phyloP scores from a whole-genome alignment of 306 rosid species.

The Cotoneaster glaucophyllus region DNA sequence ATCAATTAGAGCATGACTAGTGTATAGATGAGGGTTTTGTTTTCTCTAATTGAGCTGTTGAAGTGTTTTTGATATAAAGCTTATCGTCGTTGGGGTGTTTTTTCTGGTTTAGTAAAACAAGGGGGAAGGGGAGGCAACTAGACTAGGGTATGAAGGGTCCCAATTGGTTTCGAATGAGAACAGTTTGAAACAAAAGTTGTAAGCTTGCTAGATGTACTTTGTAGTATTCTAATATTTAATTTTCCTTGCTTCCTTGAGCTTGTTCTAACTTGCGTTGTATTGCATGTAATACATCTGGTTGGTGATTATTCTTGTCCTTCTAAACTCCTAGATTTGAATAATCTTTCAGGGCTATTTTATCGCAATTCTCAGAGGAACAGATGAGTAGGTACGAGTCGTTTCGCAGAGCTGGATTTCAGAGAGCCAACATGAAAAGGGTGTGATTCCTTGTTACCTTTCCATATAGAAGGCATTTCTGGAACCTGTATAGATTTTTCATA shows the following conservation, averaged over 20 bases:
- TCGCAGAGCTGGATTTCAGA: slow-evolving; percentile 92
- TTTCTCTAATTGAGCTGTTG: background rate
- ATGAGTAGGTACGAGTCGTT: slow-evolving; percentile 95
- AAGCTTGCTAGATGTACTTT: background rate
- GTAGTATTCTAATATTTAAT: background rate
- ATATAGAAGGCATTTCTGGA: background rate
- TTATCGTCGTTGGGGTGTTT: background rate
- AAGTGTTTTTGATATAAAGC: too few relatives aligned
- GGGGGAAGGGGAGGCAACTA: background rate
- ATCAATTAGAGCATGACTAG: too few relatives aligned
- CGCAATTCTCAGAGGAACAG: slow-evolving; percentile 82
- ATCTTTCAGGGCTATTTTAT: slow-evolving; percentile 58
- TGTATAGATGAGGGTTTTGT: too few relatives aligned
- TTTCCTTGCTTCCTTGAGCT: background rate
- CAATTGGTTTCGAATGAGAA: background rate
- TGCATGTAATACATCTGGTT: background rate
- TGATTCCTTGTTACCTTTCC: background rate
- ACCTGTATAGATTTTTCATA: background rate
- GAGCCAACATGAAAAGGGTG: slow-evolving; percentile 88
- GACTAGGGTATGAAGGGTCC: background rate
- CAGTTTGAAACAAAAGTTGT: background rate
- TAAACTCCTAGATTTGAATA: background rate
- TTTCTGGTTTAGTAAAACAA: background rate
- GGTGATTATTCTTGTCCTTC: background rate
- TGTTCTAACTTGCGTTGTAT: background rate